Evolutionary conservation across 192 early-diverging fungal species (phyloP).

Genomic region (Backusella macrospora): DNA sequence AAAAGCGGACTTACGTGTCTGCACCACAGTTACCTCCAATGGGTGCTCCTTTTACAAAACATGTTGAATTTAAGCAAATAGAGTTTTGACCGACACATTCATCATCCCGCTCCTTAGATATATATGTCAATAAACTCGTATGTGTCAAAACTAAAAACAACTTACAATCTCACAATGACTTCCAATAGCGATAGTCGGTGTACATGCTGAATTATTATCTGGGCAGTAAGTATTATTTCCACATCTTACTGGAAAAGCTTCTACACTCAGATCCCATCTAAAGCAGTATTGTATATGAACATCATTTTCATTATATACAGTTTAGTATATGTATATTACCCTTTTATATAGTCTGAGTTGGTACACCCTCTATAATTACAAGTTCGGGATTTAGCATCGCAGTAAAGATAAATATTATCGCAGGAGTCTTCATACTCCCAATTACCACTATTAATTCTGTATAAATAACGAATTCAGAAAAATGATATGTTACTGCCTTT

Average conservation of each 20-base stretch:
- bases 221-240: slow-evolving; percentile 32
- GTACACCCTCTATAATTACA: slow-evolving; percentile 37
- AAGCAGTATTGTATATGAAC: background rate
- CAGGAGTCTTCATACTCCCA: slow-evolving; percentile 39
- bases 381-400: slow-evolving; percentile 23
- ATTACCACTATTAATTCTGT: slow-evolving; percentile 10
- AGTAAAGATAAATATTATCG: slow-evolving; percentile 34
- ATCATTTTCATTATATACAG: background rate
- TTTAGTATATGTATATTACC: slow-evolving; percentile 18
- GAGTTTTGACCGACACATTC: slow-evolving; percentile 32
- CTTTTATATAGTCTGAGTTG: slow-evolving; percentile 42
- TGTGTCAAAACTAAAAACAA: background rate
- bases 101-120: slow-evolving; percentile 39
- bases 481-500: background rate
- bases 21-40: slow-evolving; percentile 33
- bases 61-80: slow-evolving; percentile 41
- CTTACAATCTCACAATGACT: slow-evolving; percentile 35
- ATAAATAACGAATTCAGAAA: background rate
- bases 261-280: slow-evolving; percentile 32
- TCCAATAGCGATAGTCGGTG: slow-evolving; percentile 25
- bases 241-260: slow-evolving; percentile 33
- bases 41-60: slow-evolving; percentile 37
- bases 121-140: background rate
- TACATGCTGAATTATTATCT: slow-evolving; percentile 40
- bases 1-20: slow-evolving; percentile 31